Evolutionary conservation across 805 yeast species (phyloP).

Genomic region (Barnettozyma populi): DNA sequence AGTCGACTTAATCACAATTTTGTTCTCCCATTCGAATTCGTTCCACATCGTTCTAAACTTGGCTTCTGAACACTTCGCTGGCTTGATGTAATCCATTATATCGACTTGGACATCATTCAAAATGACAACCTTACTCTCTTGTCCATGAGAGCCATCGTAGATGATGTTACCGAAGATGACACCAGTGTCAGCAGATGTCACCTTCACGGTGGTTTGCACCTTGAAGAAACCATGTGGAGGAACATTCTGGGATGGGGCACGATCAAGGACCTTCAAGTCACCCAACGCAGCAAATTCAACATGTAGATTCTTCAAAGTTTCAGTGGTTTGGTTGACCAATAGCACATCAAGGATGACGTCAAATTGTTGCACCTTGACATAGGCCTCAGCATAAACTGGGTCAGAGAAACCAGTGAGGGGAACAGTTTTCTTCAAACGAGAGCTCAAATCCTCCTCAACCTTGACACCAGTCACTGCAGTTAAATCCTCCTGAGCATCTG

Average conservation of each 20-base stretch:
- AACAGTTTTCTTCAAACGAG: slow-evolving; percentile 81
- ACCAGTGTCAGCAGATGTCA: slow-evolving; percentile 96
- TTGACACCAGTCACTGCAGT: slow-evolving; percentile 47
- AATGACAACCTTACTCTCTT: slow-evolving; percentile 83
- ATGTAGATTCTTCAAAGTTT: slow-evolving; percentile 81
- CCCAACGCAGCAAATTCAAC: slow-evolving; percentile 96
- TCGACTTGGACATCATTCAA: slow-evolving; percentile 93
- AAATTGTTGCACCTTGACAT: slow-evolving; percentile 91
- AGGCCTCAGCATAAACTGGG: slow-evolving; percentile 97
- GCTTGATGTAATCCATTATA: slow-evolving; percentile 95
- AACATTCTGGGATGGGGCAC: slow-evolving; percentile 81
- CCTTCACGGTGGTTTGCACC: slow-evolving; percentile 83
- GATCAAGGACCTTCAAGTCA: slow-evolving; percentile 90
- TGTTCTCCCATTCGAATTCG: slow-evolving; percentile 99
- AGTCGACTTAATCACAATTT: slow-evolving; percentile 78
- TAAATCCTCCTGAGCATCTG: slow-evolving; percentile 54
- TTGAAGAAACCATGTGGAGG: slow-evolving; percentile 98
- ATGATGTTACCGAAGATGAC: slow-evolving; percentile 96
- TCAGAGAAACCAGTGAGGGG: slow-evolving; percentile 98
- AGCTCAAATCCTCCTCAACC: slow-evolving; percentile 55
- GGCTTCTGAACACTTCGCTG: slow-evolving; percentile 84
- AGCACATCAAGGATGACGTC: slow-evolving; percentile 93
- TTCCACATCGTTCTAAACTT: slow-evolving; percentile 98
- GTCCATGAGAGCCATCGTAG: slow-evolving; percentile 93
- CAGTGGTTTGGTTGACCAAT: slow-evolving; percentile 89